phyloP scores from a whole-genome alignment of 345 rosid genomes.

The Heritiera fomes region DNA sequence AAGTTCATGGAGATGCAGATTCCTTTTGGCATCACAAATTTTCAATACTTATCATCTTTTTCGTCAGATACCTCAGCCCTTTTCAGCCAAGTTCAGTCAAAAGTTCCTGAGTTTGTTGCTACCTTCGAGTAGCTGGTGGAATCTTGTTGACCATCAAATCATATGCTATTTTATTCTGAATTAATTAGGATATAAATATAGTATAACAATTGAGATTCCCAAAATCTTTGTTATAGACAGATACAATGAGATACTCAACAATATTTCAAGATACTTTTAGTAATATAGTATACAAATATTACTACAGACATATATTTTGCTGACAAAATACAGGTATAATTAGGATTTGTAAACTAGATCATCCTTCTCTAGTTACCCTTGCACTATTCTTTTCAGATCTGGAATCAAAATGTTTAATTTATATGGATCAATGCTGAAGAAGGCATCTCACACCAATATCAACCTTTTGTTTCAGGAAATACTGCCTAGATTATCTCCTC shows the following conservation, averaged over 20 bases:
- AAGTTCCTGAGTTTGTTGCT: neutral
- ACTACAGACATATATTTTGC: neutral
- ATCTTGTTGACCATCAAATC: conserved; percentile 22
- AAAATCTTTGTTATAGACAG: neutral
- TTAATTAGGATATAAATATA: conserved; percentile 22
- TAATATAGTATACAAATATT: neutral
- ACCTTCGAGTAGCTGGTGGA: conserved; percentile 9
- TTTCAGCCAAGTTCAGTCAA: neutral
- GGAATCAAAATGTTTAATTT: neutral
- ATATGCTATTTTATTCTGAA: neutral
- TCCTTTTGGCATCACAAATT: conserved; percentile 8
- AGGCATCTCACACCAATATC: conserved; percentile 7
- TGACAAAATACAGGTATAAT: neutral
- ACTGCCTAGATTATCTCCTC: conserved; percentile 71
- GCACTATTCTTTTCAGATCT: neutral
- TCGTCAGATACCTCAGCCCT: neutral
- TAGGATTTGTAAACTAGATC: neutral
- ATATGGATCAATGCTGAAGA: conserved; percentile 6
- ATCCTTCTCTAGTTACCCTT: neutral
- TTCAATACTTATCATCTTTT: neutral
- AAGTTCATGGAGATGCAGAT: neutral
- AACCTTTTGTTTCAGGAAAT: conserved; percentile 49
- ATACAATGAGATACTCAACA: neutral
- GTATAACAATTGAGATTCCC: neutral
- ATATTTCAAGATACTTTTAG: neutral